Evolutionary conservation across 768 basidiomycete genomes (phyloP).

Genomic region (Fistulinella prunicolor): DNA sequence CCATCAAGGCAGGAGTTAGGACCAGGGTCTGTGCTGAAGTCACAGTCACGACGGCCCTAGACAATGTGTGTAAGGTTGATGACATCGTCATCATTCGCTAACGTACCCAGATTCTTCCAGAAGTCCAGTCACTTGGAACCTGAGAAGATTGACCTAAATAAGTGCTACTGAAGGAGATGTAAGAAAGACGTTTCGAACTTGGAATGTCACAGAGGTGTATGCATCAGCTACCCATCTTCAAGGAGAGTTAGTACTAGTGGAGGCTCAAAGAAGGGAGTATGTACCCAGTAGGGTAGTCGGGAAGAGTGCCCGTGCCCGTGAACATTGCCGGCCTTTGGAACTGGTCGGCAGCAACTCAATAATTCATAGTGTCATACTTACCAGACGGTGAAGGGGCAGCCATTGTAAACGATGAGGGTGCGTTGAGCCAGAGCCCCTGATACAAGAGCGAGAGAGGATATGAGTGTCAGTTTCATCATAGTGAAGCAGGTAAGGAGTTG

Average conservation of each 20-base stretch:
- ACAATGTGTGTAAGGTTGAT: constrained; percentile 1
- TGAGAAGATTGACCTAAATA: constrained; percentile 5
- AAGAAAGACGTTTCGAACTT: constrained; percentile 12
- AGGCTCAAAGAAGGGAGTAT: constrained; percentile 1
- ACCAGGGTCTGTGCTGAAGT: constrained; percentile 52
- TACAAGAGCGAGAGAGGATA: constrained; percentile 31
- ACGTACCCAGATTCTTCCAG: constrained; percentile 62
- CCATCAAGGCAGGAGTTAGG: constrained; percentile 59
- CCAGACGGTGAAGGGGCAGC: constrained; percentile 70
- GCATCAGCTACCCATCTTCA: constrained; percentile 35
- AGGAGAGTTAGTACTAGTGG: constrained; percentile 2
- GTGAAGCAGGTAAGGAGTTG: not conserved
- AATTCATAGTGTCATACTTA: constrained; percentile 24
- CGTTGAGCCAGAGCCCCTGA: constrained; percentile 43
- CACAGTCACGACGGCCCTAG: constrained; percentile 55
- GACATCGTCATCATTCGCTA: not conserved
- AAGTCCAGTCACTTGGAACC: constrained; percentile 63
- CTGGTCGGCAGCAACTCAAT: not conserved
- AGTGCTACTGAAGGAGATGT: not conserved
- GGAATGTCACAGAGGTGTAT: constrained; percentile 27
- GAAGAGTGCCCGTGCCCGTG: constrained; percentile 52
- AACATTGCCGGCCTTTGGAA: constrained; percentile 51
- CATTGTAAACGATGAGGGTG: constrained; percentile 59
- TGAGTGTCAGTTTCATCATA: constrained; percentile 24
- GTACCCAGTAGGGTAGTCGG: constrained; percentile 46